Evolutionary conservation across 345 rosid genomes (phyloP), one percentile per base, ranked within the genome.

Genomic region (rapeseed (Brassica napus)): DNA sequence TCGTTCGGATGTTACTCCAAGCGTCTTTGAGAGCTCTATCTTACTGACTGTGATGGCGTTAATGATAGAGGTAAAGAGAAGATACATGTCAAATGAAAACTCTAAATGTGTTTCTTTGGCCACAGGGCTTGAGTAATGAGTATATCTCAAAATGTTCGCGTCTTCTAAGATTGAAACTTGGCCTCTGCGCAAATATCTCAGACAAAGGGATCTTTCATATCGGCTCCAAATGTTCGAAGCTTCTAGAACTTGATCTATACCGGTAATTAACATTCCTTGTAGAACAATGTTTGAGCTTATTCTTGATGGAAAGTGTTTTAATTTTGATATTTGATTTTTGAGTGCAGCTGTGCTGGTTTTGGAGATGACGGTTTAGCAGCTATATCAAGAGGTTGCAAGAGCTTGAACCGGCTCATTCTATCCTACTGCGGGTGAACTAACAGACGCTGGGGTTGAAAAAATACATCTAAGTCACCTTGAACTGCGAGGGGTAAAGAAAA

Each of bases 231-330:
- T 92, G 94, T 86, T 49, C 80, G 11, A 86, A 87, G 81, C 88
- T 94, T 70, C 77, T 52, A 10, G 94, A 91, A 68, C 89, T 94
- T 65, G 97, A 94, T 85, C 87, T 94, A 8, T 94, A 94, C 83
- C 91, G 92, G 97, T 90, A 47, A 11, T 34, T 23, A 10, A 66
- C 47, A 18, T 31, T 28, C 18, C 58, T 64, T 64, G 32, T n/a
- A 15, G 34, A 57, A 30, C 12, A 28, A 42, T 73, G 1, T 60
- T 30, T 64, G 6, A 30, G 32, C 14, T 47, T 18, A 26, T 47
- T 57, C 18, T 67, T 24, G 54, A 18, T 18, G 21, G 21, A 18
- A 18, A 18, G 21, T 18, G 21, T 18, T 18, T 18, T 18, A 18
- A 18, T 28, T 28, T 18, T 0, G 21, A 18, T 18, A 0, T 60